These are phyloP conservation scores for Flaveria brownii DNA, from an alignment of 129 eudicot genomes.

Conservation along the genomic window DNA sequence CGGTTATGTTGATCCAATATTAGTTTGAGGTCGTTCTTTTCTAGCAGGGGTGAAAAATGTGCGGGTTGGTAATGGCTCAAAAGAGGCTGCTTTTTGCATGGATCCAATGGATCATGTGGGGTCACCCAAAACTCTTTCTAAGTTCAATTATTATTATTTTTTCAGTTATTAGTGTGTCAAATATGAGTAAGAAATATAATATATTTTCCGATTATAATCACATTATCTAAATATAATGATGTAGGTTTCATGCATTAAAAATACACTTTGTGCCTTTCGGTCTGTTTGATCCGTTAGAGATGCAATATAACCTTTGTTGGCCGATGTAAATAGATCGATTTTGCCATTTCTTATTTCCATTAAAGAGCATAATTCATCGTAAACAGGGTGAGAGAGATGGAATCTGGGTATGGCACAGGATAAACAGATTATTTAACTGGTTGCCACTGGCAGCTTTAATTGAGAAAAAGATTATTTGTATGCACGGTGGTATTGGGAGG, in stretches of 20 bases:
- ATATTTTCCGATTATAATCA: background rate
- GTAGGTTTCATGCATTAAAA: slow-evolving; percentile 1
- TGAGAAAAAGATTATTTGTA: slow-evolving; percentile 94
- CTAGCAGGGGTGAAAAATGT: slow-evolving; percentile 2
- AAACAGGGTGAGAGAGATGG: slow-evolving; percentile 99
- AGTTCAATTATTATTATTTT: background rate
- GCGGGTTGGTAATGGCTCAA: background rate
- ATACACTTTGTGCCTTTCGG: background rate
- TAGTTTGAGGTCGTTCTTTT: background rate
- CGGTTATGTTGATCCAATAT: background rate
- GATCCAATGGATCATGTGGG: background rate
- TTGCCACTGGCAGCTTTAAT: slow-evolving; percentile 95
- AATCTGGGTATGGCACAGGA: slow-evolving; percentile 96
- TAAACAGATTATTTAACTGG: slow-evolving; percentile 98
- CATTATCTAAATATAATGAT: background rate
- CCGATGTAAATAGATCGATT: background rate
- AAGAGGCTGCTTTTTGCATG: background rate
- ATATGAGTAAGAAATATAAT: background rate
- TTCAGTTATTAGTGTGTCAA: background rate
- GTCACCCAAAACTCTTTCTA: background rate
- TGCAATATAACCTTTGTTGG: background rate
- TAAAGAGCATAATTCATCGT: slow-evolving; percentile 10
- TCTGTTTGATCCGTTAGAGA: background rate
- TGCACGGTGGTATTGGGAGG: slow-evolving; percentile 99
- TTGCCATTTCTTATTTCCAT: slow-evolving; percentile 18